Base-by-base conservation (phyloP, 2,329 filamentous ascomycete genomes). In the Rachicladosporium sp. region DNA sequence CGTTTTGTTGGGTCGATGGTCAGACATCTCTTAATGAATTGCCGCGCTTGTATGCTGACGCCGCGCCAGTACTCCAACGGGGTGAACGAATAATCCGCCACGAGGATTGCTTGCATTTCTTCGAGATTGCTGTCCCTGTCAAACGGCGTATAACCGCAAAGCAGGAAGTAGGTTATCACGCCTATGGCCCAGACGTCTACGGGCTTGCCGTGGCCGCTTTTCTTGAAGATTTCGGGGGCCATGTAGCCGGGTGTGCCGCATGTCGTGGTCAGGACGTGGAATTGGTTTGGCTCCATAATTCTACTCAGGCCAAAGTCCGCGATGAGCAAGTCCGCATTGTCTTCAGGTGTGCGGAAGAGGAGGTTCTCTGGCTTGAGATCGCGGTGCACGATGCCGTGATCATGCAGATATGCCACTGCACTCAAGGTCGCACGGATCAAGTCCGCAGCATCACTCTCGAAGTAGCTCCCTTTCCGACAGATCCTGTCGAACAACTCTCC, bases 211-310 rank as follows among this genome's bases (percentile, higher is more conserved):
- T 98, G 91, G 19, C 91, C 91, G 6, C 82, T 88, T 70, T 98
- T 98, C 64, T 94, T 94, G 68, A 98, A 98, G 55, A 98, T 98
- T 62, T 98, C 91, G 13, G 91, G 91, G 2, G 91, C 91, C 91
- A 98, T 98, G 65, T 98, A 98, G 36, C 91, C 91, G 3, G 91
- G 91, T 1, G 91, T 98, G 43, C 91, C 91, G 60, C 91, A 98
- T 1, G 91, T 98, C 1, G 91, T 98, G 8, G 91, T 98, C 46
- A 98, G 68, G 23, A 96, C 89, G 59, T 96, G 91, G 63, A 96
- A 96, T 59, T 94, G 85, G 63, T 95, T 87, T 64, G 96, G 91
- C 57, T 98, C 91, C 89, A 98, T 96, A 64, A 98, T 95, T 43
- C 91, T 78, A 19, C 82, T 91, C 36, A 98, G 70, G 7, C 91